Percentiles rank a stretch among this genome's conserved stretches.
Evolutionary conservation across 495 filamentous ascomycete genomes (phyloP).

Genomic region (Aspergillus hancockii): DNA sequence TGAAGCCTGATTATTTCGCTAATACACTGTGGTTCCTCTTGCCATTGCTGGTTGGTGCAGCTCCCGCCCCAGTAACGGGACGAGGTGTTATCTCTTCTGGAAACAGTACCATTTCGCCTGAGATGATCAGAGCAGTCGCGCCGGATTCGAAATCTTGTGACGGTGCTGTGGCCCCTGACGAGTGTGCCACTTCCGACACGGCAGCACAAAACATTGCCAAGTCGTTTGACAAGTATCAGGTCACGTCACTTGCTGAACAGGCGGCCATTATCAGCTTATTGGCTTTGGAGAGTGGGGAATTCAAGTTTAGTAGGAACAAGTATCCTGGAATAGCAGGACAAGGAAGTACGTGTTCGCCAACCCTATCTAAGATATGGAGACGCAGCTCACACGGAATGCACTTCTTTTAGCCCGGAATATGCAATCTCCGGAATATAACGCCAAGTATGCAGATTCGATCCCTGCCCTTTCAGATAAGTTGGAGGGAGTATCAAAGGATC

Average conservation of each 20-base stretch:
- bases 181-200: conserved; percentile 68
- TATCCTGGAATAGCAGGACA: conserved; percentile 65
- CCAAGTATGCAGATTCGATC: conserved; percentile 62
- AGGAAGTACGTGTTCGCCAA: conserved; percentile 55
- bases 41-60: conserved; percentile 17
- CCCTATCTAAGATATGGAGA: neutral
- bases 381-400: neutral
- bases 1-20: conserved; percentile 2
- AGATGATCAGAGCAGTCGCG: conserved; percentile 51
- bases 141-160: conserved; percentile 32
- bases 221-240: conserved; percentile 57
- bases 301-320: conserved; percentile 68
- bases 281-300: conserved; percentile 67
- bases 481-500: conserved; percentile 31
- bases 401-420: conserved; percentile 61
- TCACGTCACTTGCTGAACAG: conserved; percentile 56
- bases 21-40: conserved; percentile 20
- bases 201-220: conserved; percentile 58
- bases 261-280: conserved; percentile 65
- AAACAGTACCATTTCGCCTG: conserved; percentile 32
- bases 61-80: conserved; percentile 5
- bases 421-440: conserved; percentile 63
- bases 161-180: conserved; percentile 46
- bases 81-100: neutral
- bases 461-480: conserved; percentile 45